phyloP scores from a whole-genome alignment of 2,329 filamentous ascomycete genomes.

The Lecanosticta acicola region DNA sequence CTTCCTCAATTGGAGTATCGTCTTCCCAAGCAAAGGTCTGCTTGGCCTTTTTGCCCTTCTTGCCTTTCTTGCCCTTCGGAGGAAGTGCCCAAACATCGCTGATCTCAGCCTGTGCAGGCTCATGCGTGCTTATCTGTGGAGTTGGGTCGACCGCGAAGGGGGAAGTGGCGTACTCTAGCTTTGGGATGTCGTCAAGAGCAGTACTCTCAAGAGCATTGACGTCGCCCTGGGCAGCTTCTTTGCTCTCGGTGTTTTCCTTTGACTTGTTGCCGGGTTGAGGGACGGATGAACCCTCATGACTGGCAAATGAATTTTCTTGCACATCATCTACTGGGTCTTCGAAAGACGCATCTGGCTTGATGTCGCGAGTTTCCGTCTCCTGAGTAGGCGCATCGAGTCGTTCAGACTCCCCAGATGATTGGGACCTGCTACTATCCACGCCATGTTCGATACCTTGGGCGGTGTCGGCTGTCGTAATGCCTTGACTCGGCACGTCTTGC shows the following conservation, averaged over 20 bases:
- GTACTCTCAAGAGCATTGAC: not conserved
- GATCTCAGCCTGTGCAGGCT: slow-evolving; percentile 10
- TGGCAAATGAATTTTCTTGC: not conserved
- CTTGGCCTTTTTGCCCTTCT: slow-evolving; percentile 24
- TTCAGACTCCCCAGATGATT: too few species aligned
- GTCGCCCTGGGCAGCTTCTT: slow-evolving; percentile 12
- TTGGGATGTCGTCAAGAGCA: too few species aligned
- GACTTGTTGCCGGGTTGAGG: slow-evolving; percentile 4
- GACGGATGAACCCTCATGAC: not conserved
- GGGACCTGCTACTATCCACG: too few species aligned
- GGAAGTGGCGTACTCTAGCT: too few species aligned
- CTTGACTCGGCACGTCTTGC: too few species aligned
- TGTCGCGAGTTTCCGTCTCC: too few species aligned
- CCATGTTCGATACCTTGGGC: not conserved
- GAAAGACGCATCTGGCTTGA: not conserved
- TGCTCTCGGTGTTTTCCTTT: slow-evolving; percentile 33
- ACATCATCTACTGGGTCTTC: not conserved
- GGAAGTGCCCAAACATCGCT: slow-evolving; percentile 14
- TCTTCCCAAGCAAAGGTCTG: slow-evolving; percentile 6
- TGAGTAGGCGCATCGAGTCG: too few species aligned
- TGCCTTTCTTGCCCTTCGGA: slow-evolving; percentile 20
- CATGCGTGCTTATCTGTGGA: too few species aligned
- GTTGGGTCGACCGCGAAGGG: too few species aligned
- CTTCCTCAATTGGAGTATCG: not conserved
- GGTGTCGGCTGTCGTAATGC: too few species aligned